Base-by-base conservation (phyloP, 2,329 filamentous ascomycete species). In the Aspergillus fischeri region DNA sequence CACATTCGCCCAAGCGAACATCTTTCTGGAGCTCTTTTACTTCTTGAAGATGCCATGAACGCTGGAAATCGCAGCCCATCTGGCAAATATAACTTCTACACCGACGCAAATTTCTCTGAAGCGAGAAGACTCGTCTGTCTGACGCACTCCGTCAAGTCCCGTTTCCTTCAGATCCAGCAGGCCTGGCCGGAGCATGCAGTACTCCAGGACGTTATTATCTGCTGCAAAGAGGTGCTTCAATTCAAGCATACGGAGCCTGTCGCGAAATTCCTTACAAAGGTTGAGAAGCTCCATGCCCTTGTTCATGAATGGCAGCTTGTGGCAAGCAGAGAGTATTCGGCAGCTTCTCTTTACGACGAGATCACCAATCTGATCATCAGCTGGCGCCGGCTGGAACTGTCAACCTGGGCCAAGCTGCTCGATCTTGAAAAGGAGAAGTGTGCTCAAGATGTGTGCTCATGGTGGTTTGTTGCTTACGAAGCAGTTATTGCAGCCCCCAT, bases 381-480 rank as follows among this genome's bases (percentile, higher is more conserved):
- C 69, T 99, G 95, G 95, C 85, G 94, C 60, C 87, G 92, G 58
- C 80, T 99, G 32, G 94, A 99, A 69, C 80, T 99, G 27, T 89
- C 90, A 0, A 97, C 93, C 0, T 99, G 94, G 94, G 87, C 90
- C 38, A 89, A 88, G 45, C 75, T 99, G 3, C 88, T 99, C 59
- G 91, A 96, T 64, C 86, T 90, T 71, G 94, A 99, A 73, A 82
- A 86, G 41, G 81, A 84, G 53, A 91, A 89, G 66, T 92, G 87
- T 65, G 80, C 87, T 24, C 83, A 90, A 51, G 88, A 91, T 67
- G 92, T 93, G 2, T 87, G 86, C 65, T 88, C 89, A 17, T 99
- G 94, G 94, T 99, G 92, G 88, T 99, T 97, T 66, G 83, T 97
- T 58, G 92, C 93, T 1, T 99, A 97, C 67, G 91, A 97, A 73